phyloP scores from a whole-genome alignment of 306 rosid genomes.

The Lathyrus sativus region DNA sequence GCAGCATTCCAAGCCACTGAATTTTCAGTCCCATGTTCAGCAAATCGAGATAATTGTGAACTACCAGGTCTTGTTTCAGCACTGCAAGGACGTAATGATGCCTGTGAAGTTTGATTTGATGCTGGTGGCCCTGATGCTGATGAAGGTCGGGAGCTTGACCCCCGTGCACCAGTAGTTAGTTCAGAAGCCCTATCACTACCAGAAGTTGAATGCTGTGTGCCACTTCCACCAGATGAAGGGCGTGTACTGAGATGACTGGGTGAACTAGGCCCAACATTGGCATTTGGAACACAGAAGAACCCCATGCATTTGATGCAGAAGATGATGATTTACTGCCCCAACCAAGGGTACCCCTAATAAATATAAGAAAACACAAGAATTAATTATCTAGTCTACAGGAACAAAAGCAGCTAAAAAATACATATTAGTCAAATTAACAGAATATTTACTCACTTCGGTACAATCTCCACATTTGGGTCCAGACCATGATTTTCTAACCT shows the following conservation, averaged over 20 bases:
- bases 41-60: too few relatives aligned
- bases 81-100: constrained; percentile 85
- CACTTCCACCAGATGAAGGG: constrained; percentile 92
- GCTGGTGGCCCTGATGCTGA: constrained; percentile 86
- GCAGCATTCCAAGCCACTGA: too few relatives aligned
- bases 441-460: too few relatives aligned
- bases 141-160: constrained; percentile 87
- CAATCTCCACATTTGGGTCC: too few relatives aligned
- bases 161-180: constrained; percentile 63
- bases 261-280: constrained; percentile 74
- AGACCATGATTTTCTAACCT: too few relatives aligned
- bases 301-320: constrained; percentile 66
- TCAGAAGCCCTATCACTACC: constrained; percentile 85
- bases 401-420: too few relatives aligned
- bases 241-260: constrained; percentile 80
- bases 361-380: constrained; percentile 32
- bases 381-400: too few relatives aligned
- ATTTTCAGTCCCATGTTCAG: too few relatives aligned
- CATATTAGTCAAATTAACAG: too few relatives aligned
- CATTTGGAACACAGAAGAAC: constrained; percentile 86
- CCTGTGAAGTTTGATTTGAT: constrained; percentile 67
- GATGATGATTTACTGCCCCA: too few relatives aligned
- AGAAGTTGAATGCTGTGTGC: constrained; percentile 90
- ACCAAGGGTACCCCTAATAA: constrained; percentile 79
- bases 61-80: too few relatives aligned